A percentile compares a stretch with the other conserved stretches of the same genome.
Conservation (phyloP, 805 yeast genomes). For the Zygosaccharomyces lentus region DNA sequence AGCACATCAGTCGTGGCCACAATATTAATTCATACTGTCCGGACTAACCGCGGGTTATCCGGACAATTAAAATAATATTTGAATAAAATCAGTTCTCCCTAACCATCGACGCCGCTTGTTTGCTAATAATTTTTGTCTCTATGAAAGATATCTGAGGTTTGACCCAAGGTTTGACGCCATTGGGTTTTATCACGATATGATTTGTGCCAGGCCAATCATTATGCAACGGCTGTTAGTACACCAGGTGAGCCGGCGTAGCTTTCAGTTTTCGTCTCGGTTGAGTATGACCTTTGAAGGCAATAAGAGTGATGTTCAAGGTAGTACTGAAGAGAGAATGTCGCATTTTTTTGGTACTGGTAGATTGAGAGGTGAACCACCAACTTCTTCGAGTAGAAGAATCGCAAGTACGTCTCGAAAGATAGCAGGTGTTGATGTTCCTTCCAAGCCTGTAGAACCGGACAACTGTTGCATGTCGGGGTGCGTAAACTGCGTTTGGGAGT, state of each 20-base stretch:
- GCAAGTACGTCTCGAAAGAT: constrained; percentile 21
- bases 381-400: constrained; percentile 35
- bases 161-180: no score
- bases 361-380: constrained; percentile 48
- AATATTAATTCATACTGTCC: no score
- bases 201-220: background rate
- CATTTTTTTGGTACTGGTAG: constrained; percentile 51
- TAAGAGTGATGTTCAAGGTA: constrained; percentile 23
- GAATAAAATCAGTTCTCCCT: no score
- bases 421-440: constrained; percentile 75
- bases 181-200: background rate
- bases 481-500: constrained; percentile 94
- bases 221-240: background rate
- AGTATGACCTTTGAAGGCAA: constrained; percentile 38
- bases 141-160: no score
- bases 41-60: no score
- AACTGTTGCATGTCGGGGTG: constrained; percentile 98
- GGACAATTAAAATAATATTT: no score
- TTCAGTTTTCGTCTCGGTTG: constrained; percentile 6
- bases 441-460: constrained; percentile 84
- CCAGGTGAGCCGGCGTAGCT: constrained; percentile 1
- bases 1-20: no score
- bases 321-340: constrained; percentile 46
- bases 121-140: no score
- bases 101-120: no score